Conservation (phyloP, 257 asterid species). For the Hygrophila difformis region DNA sequence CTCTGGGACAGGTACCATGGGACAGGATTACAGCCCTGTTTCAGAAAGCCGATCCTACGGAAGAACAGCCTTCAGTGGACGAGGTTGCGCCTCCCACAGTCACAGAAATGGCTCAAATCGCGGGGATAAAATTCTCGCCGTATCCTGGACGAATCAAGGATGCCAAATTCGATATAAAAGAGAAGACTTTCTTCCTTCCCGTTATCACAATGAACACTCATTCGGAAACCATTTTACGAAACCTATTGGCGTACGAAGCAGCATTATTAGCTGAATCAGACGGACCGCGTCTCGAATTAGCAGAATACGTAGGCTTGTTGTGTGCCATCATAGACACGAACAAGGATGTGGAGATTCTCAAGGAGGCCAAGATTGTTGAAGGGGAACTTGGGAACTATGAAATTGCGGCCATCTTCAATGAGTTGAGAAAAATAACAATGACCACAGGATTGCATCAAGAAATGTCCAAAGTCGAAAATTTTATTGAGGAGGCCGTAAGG, state of each 20-base stretch:
- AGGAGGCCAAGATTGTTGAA: background rate
- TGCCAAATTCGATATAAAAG: background rate
- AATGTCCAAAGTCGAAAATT: slow-evolving; percentile 3
- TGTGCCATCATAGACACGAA: slow-evolving; percentile 9
- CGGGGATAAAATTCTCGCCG: slow-evolving; percentile 1
- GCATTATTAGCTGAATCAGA: background rate
- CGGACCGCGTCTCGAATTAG: slow-evolving; percentile 9
- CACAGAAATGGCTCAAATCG: slow-evolving; percentile 6
- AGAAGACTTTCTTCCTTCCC: slow-evolving; percentile 7
- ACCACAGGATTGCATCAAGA: background rate
- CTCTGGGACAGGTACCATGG: background rate
- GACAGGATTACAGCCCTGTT: background rate
- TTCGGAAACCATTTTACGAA: slow-evolving; percentile 15
- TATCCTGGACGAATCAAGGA: slow-evolving; percentile 14
- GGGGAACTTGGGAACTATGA: slow-evolving; percentile 11
- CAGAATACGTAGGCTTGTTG: slow-evolving; percentile 20
- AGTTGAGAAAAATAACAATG: slow-evolving; percentile 5
- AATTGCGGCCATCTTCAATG: slow-evolving; percentile 15
- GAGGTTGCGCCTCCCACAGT: slow-evolving; percentile 12
- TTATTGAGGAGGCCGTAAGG: slow-evolving; percentile 1
- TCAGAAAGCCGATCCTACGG: background rate
- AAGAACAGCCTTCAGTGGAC: background rate
- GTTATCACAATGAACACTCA: background rate
- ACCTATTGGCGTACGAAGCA: slow-evolving; percentile 19
- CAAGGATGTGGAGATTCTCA: slow-evolving; percentile 15